Base-by-base conservation (phyloP, 2,329 filamentous ascomycete genomes). In the Diplocarpon mali region DNA sequence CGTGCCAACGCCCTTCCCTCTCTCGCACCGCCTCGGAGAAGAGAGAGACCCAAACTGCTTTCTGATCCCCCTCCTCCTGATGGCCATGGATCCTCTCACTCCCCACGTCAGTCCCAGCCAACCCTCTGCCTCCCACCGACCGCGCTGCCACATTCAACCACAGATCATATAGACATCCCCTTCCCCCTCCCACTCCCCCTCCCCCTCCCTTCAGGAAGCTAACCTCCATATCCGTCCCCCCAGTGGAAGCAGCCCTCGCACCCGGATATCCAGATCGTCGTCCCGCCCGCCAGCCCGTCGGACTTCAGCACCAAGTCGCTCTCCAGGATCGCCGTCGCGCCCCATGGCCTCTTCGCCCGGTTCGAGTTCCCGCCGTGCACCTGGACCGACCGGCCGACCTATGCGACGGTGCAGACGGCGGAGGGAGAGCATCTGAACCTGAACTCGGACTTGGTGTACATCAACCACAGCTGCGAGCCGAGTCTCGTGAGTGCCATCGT, bases 401-500 rank as follows among this genome's bases (percentile, higher is more conserved):
- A 82, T 55, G 75, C 77, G 27, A 80, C 78, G 2, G 76, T 82
- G 20, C 78, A 83, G 63, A 72, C 71, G 49, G 73, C 69, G 48
- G 64, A 64, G 43, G 61, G 73, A 52, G 65, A 64, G 45, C 78
- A 83, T 59, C 62, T 82, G 54, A 71, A 75, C 55, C 65, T 83
- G 35, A 82, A 83, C 65, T 79, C 73, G 55, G 78, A 82, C 57
- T 59, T 83, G 57, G 61, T 83, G 37, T 83, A 80, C 63, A 76
- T 80, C 53, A 83, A 83, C 62, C 78, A 83, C 64, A 78, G 74
- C 4, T 83, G 78, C 62, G 75, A 78, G 55, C 78, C 78, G 17
- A 76, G 74, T 58, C 67, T 83, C 48, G 76, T 80, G 50, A 67
- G 73, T 72, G 40, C 11, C 38, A 3, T 34, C 16, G 29, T 16